Evolutionary conservation across 1,284 basidiomycete species (phyloP).

Genomic region (Cryptococcus amylolentus): DNA sequence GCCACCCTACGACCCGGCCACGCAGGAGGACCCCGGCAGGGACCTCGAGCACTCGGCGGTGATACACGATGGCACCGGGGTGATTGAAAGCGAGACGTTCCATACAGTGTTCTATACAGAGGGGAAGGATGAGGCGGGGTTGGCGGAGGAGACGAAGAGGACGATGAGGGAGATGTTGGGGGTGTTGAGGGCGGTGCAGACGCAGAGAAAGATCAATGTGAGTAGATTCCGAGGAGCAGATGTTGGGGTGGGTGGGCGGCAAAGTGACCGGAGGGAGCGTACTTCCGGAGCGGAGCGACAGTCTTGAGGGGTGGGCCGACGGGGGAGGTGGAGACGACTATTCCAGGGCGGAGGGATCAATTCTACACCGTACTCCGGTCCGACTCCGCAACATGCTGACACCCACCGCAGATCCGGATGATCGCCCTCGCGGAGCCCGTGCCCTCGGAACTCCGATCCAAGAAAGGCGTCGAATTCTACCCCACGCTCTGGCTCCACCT

Average conservation of each 20-base stretch:
- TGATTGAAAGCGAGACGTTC: conserved; percentile 30
- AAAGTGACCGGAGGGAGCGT: too few species aligned
- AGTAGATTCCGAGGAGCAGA: too few species aligned
- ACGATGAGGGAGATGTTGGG: conserved; percentile 26
- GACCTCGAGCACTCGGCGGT: conserved; percentile 31
- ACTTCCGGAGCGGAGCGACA: too few species aligned
- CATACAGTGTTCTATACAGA: conserved; percentile 12
- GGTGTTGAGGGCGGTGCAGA: conserved; percentile 22
- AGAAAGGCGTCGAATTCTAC: conserved; percentile 25
- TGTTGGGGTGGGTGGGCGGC: too few species aligned
- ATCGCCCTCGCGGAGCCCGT: conserved; percentile 35
- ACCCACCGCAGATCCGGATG: conserved; percentile 22
- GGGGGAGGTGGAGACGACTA: too few species aligned
- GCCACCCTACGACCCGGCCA: neutral
- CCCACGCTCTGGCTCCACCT: conserved; percentile 9
- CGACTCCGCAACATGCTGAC: neutral
- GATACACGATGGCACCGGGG: conserved; percentile 37
- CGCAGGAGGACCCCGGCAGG: conserved; percentile 11
- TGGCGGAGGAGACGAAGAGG: conserved; percentile 24
- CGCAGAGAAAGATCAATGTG: conserved; percentile 30
- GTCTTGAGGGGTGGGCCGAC: too few species aligned
- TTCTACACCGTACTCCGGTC: neutral
- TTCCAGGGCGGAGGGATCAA: too few species aligned
- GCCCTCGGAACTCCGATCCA: conserved; percentile 26
- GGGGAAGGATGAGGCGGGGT: conserved; percentile 17